Evolutionary conservation across 108 stramenopile genomes (phyloP).

Genomic region (Cyclotella sp.): DNA sequence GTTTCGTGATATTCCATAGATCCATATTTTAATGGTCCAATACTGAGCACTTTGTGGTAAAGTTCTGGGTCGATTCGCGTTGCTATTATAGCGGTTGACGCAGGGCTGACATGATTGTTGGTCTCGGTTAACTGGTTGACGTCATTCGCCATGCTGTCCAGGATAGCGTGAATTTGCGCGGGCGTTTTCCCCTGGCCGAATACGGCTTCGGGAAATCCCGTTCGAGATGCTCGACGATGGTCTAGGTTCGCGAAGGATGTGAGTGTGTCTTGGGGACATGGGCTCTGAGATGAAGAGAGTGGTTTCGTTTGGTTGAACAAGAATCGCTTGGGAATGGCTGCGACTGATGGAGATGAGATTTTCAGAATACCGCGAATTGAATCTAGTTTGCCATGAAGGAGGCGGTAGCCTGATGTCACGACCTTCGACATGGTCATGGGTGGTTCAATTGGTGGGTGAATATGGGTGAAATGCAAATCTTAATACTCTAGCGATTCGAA

Average conservation of each 20-base stretch:
- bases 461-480: too few species aligned
- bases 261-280: conserved; percentile 57
- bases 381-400: not conserved
- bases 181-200: conserved; percentile 86
- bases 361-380: not conserved
- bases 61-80: conserved; percentile 55
- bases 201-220: conserved; percentile 89
- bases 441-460: not conserved
- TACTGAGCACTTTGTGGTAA: conserved; percentile 29
- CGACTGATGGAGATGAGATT: not conserved
- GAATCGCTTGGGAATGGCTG: not conserved
- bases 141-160: conserved; percentile 85
- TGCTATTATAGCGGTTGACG: conserved; percentile 69
- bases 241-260: conserved; percentile 84
- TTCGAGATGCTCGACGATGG: conserved; percentile 69
- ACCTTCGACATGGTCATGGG: not conserved
- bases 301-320: not conserved
- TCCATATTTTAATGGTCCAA: conserved; percentile 66
- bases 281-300: not conserved
- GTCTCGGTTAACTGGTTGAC: conserved; percentile 58
- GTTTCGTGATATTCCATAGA: conserved; percentile 67
- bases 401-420: not conserved
- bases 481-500: too few species aligned
- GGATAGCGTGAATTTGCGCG: conserved; percentile 72
- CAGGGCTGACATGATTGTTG: conserved; percentile 19